Conservation (phyloP, 2,329 filamentous ascomycete genomes). For the Clarireedia homoeocarpa region DNA sequence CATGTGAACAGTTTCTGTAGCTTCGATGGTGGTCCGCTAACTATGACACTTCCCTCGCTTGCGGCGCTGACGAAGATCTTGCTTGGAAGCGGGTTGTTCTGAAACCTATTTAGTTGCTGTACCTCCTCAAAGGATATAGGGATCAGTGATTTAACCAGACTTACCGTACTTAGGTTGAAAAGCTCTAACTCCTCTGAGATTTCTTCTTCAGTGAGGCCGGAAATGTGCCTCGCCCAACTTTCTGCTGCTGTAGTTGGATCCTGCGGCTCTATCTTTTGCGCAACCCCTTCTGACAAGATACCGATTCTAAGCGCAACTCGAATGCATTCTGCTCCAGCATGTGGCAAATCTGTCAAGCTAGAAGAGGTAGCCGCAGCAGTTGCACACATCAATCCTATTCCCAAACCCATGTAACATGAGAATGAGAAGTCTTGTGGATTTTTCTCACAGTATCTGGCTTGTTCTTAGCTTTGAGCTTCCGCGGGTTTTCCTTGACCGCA, state of each 20-base stretch:
- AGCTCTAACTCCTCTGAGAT: not conserved
- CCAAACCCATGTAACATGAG: not conserved
- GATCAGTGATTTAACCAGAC: not conserved
- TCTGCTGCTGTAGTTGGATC: conserved; percentile 17
- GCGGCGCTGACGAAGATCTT: conserved; percentile 5
- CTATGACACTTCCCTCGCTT: not conserved
- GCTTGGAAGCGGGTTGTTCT: conserved; percentile 20
- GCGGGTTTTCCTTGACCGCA: not conserved
- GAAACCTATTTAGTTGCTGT: not conserved
- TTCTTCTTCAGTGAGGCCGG: not conserved
- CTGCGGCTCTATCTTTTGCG: conserved; percentile 34
- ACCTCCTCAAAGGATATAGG: not conserved
- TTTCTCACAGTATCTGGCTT: conserved; percentile 28
- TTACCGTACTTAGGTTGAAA: not conserved
- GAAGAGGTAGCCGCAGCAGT: conserved; percentile 20
- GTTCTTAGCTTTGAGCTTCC: not conserved
- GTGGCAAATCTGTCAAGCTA: conserved; percentile 33
- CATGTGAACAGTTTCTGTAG: conserved; percentile 1
- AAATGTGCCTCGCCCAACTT: conserved; percentile 31
- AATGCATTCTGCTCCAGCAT: conserved; percentile 35
- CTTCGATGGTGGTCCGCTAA: conserved; percentile 1
- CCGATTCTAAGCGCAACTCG: conserved; percentile 40
- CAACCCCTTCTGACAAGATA: conserved; percentile 36
- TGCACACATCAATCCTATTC: not conserved
- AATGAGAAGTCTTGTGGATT: conserved; percentile 20